phyloP scores from a whole-genome alignment of 257 asterid genomes.

The Schizonepeta tenuifolia region DNA sequence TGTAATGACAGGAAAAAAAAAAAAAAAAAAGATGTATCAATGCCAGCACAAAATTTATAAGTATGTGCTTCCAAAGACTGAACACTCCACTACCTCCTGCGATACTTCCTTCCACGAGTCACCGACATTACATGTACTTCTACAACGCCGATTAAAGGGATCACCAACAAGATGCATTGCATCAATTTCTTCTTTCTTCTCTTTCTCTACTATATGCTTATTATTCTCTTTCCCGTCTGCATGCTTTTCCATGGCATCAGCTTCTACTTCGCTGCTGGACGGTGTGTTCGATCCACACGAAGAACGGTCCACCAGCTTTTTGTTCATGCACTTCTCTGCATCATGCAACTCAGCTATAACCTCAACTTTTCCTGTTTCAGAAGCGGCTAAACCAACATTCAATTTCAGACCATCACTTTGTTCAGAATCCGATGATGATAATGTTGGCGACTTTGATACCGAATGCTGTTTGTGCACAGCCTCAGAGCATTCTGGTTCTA shows the following conservation, averaged over 20 bases:
- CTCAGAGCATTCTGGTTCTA: slow-evolving; percentile 56
- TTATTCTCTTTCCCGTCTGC: slow-evolving; percentile 60
- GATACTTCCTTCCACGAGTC: slow-evolving; percentile 97
- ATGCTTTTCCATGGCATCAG: slow-evolving; percentile 70
- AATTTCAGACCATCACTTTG: slow-evolving; percentile 56
- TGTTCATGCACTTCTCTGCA: slow-evolving; percentile 54
- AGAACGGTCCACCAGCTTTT: slow-evolving; percentile 87
- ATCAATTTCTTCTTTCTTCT: slow-evolving; percentile 54
- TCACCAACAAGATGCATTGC: slow-evolving; percentile 51
- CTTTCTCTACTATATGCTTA: slow-evolving; percentile 46
- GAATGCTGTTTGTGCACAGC: slow-evolving; percentile 62
- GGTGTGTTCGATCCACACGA: slow-evolving; percentile 99
- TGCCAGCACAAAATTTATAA: slow-evolving; percentile 15
- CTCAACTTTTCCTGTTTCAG: slow-evolving; percentile 46
- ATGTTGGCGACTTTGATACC: slow-evolving; percentile 46
- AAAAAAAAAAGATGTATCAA: too few relatives aligned
- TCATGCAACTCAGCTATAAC: slow-evolving; percentile 47
- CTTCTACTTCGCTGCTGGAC: slow-evolving; percentile 92
- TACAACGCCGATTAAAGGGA: slow-evolving; percentile 64
- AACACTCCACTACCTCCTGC: slow-evolving; percentile 65
- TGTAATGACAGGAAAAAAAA: slow-evolving; percentile 44
- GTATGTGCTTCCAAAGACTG: background rate
- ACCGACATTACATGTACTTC: slow-evolving; percentile 48
- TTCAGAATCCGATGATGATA: slow-evolving; percentile 68
- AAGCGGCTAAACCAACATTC: slow-evolving; percentile 41